Conservation (phyloP, 345 rosid species). For the Trapa incisa region DNA sequence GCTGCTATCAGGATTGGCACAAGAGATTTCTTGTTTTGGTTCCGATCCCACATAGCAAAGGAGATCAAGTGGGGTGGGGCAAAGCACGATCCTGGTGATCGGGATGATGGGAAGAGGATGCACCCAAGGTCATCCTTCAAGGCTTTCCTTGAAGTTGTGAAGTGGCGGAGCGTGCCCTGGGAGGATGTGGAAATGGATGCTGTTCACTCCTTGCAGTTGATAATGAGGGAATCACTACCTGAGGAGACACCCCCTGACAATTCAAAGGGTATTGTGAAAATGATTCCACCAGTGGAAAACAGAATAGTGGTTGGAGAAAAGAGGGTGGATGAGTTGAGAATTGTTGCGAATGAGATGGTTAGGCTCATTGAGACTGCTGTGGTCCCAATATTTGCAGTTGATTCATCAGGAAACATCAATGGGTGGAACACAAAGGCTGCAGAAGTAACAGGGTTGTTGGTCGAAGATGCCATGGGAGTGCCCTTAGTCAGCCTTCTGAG, state of each 20-base stretch:
- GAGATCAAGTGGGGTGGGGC: conserved; percentile 92
- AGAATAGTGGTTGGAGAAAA: conserved; percentile 15
- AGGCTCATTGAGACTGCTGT: conserved; percentile 79
- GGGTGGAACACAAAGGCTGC: conserved; percentile 79
- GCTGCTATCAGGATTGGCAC: conserved; percentile 47
- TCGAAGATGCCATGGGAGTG: conserved; percentile 65
- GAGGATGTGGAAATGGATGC: conserved; percentile 86
- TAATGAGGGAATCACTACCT: conserved; percentile 56
- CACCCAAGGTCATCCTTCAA: conserved; percentile 84
- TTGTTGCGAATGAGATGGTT: conserved; percentile 66
- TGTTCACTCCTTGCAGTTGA: conserved; percentile 73
- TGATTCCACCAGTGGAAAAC: conserved; percentile 18
- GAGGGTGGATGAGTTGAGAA: conserved; percentile 44
- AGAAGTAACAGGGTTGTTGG: conserved; percentile 57
- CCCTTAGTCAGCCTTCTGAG: conserved; percentile 43
- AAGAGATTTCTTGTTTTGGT: conserved; percentile 76
- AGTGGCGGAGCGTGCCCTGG: conserved; percentile 62
- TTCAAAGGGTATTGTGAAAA: conserved; percentile 35
- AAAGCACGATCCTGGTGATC: conserved; percentile 54
- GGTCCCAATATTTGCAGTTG: conserved; percentile 73
- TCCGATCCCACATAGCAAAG: conserved; percentile 65
- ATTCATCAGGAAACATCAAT: conserved; percentile 50
- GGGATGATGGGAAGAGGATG: conserved; percentile 62
- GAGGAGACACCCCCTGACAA: conserved; percentile 28
- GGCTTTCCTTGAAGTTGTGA: conserved; percentile 72